phyloP scores from a whole-genome alignment of 768 basidiomycete species.

The Phanerodontia chrysosporium region DNA sequence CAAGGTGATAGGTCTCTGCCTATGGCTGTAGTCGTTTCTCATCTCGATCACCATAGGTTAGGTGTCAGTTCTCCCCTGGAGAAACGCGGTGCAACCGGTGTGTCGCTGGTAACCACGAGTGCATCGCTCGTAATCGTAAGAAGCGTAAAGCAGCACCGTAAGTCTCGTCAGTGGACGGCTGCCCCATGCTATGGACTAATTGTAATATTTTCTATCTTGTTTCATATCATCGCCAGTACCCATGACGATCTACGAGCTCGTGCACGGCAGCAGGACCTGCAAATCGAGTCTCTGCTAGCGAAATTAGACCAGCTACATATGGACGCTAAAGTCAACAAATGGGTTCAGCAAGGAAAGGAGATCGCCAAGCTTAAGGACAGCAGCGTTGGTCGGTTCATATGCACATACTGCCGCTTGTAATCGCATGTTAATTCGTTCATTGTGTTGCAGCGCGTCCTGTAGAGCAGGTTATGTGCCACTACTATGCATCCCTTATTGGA shows the following conservation, averaged over 20 bases:
- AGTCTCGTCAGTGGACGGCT: conserved; percentile 20
- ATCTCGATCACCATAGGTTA: conserved; percentile 32
- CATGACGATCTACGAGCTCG: conserved; percentile 50
- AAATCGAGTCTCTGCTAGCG: conserved; percentile 8
- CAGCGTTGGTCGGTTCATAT: background rate
- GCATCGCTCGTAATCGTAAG: conserved; percentile 45
- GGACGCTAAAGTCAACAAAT: conserved; percentile 17
- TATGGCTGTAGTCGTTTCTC: background rate
- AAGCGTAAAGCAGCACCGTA: conserved; percentile 57
- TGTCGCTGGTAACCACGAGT: conserved; percentile 41
- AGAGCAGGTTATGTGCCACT: conserved; percentile 1
- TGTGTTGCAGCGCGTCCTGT: background rate
- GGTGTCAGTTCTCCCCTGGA: conserved; percentile 46
- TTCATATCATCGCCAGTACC: too few relatives aligned
- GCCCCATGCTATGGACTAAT: too few relatives aligned
- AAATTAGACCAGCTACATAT: conserved; percentile 7
- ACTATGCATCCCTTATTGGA: conserved; percentile 7
- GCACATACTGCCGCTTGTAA: conserved; percentile 27
- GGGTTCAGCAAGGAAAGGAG: conserved; percentile 14
- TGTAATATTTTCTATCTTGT: too few relatives aligned
- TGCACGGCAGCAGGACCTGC: conserved; percentile 25
- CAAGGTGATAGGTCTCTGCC: conserved; percentile 33
- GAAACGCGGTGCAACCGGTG: conserved; percentile 46
- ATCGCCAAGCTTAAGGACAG: background rate
- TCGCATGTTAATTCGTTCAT: conserved; percentile 40